Conservation (phyloP, 73 alveolate genomes). For the Uronychia binucleata region DNA sequence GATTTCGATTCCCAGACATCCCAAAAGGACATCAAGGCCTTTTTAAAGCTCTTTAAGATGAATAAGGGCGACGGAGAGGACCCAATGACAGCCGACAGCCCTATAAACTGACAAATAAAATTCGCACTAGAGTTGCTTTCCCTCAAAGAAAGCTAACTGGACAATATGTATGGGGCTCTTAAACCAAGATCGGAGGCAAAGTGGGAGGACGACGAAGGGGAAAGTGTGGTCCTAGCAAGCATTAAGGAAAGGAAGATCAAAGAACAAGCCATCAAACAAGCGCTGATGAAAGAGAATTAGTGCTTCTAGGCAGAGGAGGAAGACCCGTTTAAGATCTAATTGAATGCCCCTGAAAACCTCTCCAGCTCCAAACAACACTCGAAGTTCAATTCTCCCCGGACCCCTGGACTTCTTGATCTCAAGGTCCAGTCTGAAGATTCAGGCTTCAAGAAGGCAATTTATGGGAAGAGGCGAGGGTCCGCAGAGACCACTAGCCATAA, state of each 20-base stretch:
- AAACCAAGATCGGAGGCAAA: background rate
- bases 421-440: background rate
- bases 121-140: background rate
- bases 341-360: background rate
- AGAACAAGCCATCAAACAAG: background rate
- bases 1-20: background rate
- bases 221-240: background rate
- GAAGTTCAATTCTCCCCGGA: background rate
- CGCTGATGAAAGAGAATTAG: background rate
- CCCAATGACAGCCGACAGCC: background rate
- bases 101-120: background rate
- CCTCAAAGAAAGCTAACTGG: background rate
- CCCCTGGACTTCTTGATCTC: background rate
- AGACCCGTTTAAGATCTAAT: background rate
- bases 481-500: too few relatives aligned
- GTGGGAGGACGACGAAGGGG: background rate
- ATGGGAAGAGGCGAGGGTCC: too few relatives aligned
- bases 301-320: background rate
- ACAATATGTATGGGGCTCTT: background rate
- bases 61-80: background rate
- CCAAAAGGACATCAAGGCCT: background rate
- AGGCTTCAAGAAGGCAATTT: background rate
- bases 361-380: background rate
- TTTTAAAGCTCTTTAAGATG: background rate
- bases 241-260: background rate